These are phyloP conservation scores for Stipa capillata DNA, from an alignment of 176 grass and related monocot genomes.

Conservation along the genomic window DNA sequence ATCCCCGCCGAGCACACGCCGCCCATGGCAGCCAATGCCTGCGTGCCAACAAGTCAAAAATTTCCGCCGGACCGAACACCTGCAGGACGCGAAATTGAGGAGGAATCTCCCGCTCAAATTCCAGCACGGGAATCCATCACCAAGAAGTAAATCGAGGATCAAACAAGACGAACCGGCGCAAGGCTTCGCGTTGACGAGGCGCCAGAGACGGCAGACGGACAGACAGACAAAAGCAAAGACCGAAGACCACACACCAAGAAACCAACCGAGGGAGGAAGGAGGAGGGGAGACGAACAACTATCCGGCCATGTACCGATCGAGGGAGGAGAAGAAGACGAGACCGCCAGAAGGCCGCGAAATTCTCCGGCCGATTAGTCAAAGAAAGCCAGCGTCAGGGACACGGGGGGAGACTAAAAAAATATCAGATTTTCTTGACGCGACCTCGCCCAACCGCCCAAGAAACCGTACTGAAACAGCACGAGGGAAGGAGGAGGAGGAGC, in stretches of 20 bases:
- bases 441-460: neutral
- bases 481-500: neutral
- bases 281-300: neutral
- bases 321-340: neutral
- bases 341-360: neutral
- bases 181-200: constrained; percentile 20
- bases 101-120: neutral
- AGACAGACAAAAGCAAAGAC: neutral
- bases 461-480: neutral
- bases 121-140: neutral
- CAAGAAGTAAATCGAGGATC: constrained; percentile 1
- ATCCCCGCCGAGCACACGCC: constrained; percentile 48
- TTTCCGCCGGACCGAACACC: neutral
- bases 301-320: neutral
- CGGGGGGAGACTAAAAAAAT: neutral
- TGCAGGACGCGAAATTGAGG: constrained; percentile 9
- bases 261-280: neutral
- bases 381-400: constrained; percentile 2
- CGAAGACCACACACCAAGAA: neutral
- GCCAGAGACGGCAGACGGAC: neutral
- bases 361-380: constrained; percentile 21
- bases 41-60: neutral
- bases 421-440: constrained; percentile 3
- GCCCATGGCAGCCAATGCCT: constrained; percentile 30
- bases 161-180: neutral